phyloP scores from a whole-genome alignment of 78 protist genomes.

The Bigelowiella natans region DNA sequence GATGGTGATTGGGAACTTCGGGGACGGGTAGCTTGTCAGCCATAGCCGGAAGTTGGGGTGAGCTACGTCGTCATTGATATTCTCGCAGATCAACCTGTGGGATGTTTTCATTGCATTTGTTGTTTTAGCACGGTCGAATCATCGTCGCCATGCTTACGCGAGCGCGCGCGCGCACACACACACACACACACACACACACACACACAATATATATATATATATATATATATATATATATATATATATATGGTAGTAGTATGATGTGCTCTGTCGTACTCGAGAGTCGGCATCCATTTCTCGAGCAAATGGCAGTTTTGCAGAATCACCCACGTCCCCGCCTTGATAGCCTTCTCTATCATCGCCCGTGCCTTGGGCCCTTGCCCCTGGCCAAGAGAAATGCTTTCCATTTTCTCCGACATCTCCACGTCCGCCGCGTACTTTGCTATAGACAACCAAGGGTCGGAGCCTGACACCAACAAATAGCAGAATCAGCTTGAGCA shows the following conservation, averaged over 20 bases:
- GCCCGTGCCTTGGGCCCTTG: not conserved
- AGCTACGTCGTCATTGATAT: not conserved
- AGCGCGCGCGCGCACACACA: no score
- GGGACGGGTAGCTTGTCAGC: slow-evolving; percentile 42
- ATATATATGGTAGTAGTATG: not conserved
- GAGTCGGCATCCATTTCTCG: slow-evolving; percentile 53
- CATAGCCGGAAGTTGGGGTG: slow-evolving; percentile 46
- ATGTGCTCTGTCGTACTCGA: not conserved
- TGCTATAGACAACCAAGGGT: no score
- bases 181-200: not conserved
- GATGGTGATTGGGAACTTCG: slow-evolving; percentile 35
- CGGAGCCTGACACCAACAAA: no score
- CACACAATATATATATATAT: not conserved
- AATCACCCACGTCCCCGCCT: slow-evolving; percentile 59
- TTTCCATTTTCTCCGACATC: no score
- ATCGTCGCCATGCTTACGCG: no score
- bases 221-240: no score
- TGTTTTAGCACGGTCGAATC: no score
- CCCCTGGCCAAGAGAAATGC: not conserved
- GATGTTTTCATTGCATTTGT: not conserved
- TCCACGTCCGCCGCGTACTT: no score
- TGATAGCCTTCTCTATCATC: not conserved
- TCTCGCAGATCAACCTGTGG: not conserved
- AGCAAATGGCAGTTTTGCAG: slow-evolving; percentile 64
- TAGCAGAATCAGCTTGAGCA: no score